Evolutionary conservation across 495 filamentous ascomycete species (phyloP), one percentile per base, ranked within the genome.

Genomic region (Neohortaea acidophila): DNA sequence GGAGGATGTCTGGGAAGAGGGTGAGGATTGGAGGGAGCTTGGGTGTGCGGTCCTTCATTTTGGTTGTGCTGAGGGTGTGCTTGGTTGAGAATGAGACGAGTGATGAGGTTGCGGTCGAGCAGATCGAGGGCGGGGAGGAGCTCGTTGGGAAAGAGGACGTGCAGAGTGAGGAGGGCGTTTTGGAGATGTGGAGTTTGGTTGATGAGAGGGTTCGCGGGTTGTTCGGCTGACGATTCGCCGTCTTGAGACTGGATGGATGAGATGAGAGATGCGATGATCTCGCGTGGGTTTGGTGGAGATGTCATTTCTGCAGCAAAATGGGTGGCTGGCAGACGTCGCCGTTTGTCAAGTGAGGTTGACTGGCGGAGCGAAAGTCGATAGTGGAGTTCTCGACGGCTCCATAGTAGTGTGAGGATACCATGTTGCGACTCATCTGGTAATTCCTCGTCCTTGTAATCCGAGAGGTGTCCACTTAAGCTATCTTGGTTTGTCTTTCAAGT

Each of bases 111-210:
- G 8, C 84, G 67, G 51, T 94, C 85, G 3, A 94, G 66, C 1
- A 92, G 65, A 49, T 92, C 84, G 1, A 94, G 66, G 0, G 84
- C 81, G 2, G 81, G 79, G 0, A 92, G 70, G 1, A 77, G 53
- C 32, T 66, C 62, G 9, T 59, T 56, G 2, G 72, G 75, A 51
- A 76, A 76, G n/a, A 81, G 52, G 3, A 73, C 69, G 55, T 79
- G 74, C 1, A 81, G 60, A 0, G 75, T 76, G 22, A 69, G 59
- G 30, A 79, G 51, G 18, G 73, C 49, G 9, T 53, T n/a, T 28
- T 51, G 47, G 20, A 26, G 25, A 1, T 26, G n/a, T n/a, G 24
- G 19, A 10, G 15, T 28, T 11, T 33, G 4, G 21, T 44, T 14
- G 4, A 12, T 28, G 6, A 53, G 39, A 6, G 45, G 43, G 14